These are phyloP conservation scores for Aegilops longissima DNA, from an alignment of 176 grass and related monocot species.

Conservation along the genomic window DNA sequence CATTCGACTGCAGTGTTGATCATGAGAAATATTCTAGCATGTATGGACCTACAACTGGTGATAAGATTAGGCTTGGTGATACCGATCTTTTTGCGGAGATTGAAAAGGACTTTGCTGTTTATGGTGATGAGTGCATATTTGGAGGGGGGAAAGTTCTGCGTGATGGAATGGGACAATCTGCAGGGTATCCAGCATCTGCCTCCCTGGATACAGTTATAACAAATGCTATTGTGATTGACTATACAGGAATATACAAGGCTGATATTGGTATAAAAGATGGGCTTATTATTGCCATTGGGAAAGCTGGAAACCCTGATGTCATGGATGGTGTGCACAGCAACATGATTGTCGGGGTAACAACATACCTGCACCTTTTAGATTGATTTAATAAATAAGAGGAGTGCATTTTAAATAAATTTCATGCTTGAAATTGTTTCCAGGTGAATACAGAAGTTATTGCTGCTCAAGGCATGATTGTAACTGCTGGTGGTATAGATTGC, in stretches of 20 bases:
- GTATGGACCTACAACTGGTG: slow-evolving; percentile 93
- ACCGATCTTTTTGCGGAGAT: slow-evolving; percentile 89
- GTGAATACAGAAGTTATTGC: slow-evolving; percentile 96
- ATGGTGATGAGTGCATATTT: slow-evolving; percentile 99
- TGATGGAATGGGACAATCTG: slow-evolving; percentile 89
- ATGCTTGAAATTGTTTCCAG: slow-evolving; percentile 39
- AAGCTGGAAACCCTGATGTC: slow-evolving; percentile 93
- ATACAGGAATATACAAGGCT: slow-evolving; percentile 97
- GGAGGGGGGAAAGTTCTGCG: slow-evolving; percentile 94
- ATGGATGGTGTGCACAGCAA: slow-evolving; percentile 81
- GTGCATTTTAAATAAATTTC: neutral
- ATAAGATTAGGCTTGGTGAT: slow-evolving; percentile 96
- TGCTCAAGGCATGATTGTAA: slow-evolving; percentile 88
- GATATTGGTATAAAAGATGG: slow-evolving; percentile 92
- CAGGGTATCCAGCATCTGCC: slow-evolving; percentile 50
- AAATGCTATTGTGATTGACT: slow-evolving; percentile 94
- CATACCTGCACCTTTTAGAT: neutral
- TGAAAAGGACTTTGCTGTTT: slow-evolving; percentile 81
- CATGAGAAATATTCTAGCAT: slow-evolving; percentile 90
- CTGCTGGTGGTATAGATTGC: slow-evolving; percentile 93
- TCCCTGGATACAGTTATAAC: slow-evolving; percentile 92
- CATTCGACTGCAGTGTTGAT: slow-evolving; percentile 56
- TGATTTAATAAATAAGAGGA: slow-evolving; percentile 17
- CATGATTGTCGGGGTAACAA: slow-evolving; percentile 93
- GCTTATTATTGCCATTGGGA: slow-evolving; percentile 71